A percentile compares a stretch with the other conserved stretches of the same genome.
phyloP scores from a whole-genome alignment of 116 monocot genomes.

The Phalaenopsis hybrid region DNA sequence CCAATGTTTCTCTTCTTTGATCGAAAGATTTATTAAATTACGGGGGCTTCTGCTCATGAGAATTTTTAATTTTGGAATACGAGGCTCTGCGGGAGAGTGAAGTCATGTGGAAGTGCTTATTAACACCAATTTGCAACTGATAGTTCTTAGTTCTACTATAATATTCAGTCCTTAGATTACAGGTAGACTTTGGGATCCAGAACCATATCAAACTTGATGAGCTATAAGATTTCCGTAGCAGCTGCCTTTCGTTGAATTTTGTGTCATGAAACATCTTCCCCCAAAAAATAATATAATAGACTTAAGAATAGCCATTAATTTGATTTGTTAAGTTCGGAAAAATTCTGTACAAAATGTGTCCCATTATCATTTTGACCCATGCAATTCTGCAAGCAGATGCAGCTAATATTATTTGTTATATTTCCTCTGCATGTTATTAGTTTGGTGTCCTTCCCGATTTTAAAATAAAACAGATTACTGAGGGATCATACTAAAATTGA shows the following conservation, averaged over 20 bases:
- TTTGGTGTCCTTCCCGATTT: background rate
- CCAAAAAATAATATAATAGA: background rate
- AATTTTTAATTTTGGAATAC: too few species aligned
- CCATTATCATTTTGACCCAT: background rate
- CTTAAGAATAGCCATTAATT: background rate
- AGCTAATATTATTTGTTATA: background rate
- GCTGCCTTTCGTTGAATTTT: background rate
- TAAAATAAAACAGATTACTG: background rate
- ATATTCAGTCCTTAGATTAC: background rate
- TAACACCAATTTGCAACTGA: background rate
- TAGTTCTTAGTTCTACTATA: background rate
- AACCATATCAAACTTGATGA: background rate
- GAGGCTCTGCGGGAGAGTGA: background rate
- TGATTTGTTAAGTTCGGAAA: background rate
- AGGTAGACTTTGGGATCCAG: background rate
- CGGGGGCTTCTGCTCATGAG: too few species aligned
- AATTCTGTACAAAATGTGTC: background rate
- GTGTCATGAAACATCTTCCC: background rate
- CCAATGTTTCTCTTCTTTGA: too few species aligned
- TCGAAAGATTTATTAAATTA: too few species aligned
- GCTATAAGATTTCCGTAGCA: background rate
- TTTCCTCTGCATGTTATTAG: background rate
- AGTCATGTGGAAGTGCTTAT: background rate
- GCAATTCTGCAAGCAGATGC: background rate
- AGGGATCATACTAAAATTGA: background rate